A percentile compares a stretch with the other conserved stretches of the same genome.
Evolutionary conservation across 2,329 filamentous ascomycete species (phyloP).

Genomic region (Alternaria brassicicola): DNA sequence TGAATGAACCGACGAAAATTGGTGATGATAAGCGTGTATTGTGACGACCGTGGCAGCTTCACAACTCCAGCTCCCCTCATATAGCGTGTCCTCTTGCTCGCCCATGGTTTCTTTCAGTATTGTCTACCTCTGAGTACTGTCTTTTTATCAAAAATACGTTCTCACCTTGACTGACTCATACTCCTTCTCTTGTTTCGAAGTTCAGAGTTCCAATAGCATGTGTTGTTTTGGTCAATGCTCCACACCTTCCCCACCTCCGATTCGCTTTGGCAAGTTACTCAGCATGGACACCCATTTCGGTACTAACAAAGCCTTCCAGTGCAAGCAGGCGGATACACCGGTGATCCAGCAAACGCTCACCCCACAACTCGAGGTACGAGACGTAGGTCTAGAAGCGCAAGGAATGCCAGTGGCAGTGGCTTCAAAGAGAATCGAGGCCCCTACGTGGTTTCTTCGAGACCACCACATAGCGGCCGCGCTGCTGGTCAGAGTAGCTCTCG

Average conservation of each 20-base stretch:
- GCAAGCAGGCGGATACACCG: neutral
- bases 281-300: no score
- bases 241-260: neutral
- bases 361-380: neutral
- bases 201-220: neutral
- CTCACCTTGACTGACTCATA: neutral
- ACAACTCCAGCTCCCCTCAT: no score
- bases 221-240: neutral
- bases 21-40: no score
- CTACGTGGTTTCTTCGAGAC: neutral
- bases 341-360: neutral
- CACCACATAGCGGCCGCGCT: neutral
- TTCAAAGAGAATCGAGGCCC: accelerated
- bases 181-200: neutral
- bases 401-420: neutral
- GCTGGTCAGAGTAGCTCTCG: neutral
- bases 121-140: no score
- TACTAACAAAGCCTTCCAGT: neutral
- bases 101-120: no score
- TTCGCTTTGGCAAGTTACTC: neutral
- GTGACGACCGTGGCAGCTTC: no score
- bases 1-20: no score
- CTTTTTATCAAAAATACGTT: no score
- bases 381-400: neutral
- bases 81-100: no score